Percentiles rank a stretch among this genome's conserved stretches.
These are phyloP conservation scores for Ogataea zsoltii DNA, from an alignment of 805 yeast species.

Conservation along the genomic window DNA sequence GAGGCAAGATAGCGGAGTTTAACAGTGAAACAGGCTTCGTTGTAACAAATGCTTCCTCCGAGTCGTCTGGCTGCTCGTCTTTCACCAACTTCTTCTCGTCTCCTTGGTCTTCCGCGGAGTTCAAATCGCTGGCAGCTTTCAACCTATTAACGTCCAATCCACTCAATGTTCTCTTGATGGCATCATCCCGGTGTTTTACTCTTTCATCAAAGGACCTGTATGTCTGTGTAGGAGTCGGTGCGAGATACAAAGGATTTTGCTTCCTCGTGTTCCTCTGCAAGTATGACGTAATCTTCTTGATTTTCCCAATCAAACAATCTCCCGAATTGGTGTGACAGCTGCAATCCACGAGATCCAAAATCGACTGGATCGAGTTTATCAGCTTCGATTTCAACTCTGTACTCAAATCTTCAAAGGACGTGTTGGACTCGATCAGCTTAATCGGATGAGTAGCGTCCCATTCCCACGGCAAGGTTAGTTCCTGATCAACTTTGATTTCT, in stretches of 20 bases:
- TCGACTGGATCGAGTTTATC: slow-evolving; percentile 61
- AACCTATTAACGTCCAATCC: neutral
- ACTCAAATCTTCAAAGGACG: slow-evolving; percentile 54
- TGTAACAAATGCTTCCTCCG: slow-evolving; percentile 7
- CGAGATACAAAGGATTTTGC: slow-evolving; percentile 34
- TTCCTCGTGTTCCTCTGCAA: slow-evolving; percentile 60
- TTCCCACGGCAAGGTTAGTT: slow-evolving; percentile 80
- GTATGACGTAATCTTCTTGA: slow-evolving; percentile 61
- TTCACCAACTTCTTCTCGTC: too few relatives aligned
- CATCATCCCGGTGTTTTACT: slow-evolving; percentile 26
- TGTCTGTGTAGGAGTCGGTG: slow-evolving; percentile 31
- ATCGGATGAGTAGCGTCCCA: slow-evolving; percentile 87
- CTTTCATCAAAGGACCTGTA: slow-evolving; percentile 36
- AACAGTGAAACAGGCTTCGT: slow-evolving; percentile 14
- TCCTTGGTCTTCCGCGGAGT: too few relatives aligned
- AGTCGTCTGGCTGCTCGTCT: too few relatives aligned
- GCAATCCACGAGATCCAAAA: slow-evolving; percentile 51
- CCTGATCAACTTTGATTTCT: slow-evolving; percentile 64
- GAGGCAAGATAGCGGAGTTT: slow-evolving; percentile 20
- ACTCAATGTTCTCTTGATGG: slow-evolving; percentile 13
- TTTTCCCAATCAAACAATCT: slow-evolving; percentile 59
- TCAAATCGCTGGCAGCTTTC: too few relatives aligned
- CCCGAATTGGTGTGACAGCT: slow-evolving; percentile 62
- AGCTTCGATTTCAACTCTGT: slow-evolving; percentile 55
- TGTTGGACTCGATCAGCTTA: slow-evolving; percentile 43